A percentile compares a stretch with the other conserved stretches of the same genome.
Evolutionary conservation across 768 basidiomycete species (phyloP).

Genomic region (Auricularia auricula-judae): DNA sequence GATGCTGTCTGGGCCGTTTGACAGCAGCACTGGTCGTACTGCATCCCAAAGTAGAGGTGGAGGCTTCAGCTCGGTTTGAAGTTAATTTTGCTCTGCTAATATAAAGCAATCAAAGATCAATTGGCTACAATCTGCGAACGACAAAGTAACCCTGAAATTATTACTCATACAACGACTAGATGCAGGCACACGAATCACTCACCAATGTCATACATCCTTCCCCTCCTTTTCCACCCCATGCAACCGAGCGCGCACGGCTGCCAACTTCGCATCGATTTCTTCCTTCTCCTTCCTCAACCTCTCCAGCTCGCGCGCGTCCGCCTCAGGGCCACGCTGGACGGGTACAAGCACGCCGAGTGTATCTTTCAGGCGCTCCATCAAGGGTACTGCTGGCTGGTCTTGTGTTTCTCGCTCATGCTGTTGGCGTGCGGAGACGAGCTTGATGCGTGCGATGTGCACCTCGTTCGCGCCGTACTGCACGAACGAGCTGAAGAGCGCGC

Average conservation of each 20-base stretch:
- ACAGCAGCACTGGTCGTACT: too few species aligned
- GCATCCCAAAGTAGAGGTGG: too few species aligned
- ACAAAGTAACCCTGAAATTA: too few species aligned
- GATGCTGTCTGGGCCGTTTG: too few species aligned
- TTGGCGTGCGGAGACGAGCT: neutral
- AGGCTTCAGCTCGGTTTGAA: too few species aligned
- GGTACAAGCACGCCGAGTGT: neutral
- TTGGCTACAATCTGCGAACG: too few species aligned
- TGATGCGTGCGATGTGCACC: neutral
- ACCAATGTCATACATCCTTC: too few species aligned
- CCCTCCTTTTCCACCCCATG: neutral
- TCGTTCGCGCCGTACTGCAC: neutral
- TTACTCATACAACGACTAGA: too few species aligned
- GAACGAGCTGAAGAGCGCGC: neutral
- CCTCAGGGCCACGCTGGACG: neutral
- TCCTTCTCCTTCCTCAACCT: neutral
- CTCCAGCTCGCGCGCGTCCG: neutral
- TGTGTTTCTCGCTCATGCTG: neutral
- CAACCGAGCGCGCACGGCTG: neutral
- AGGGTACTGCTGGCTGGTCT: neutral
- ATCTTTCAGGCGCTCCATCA: neutral
- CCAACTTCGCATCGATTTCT: neutral
- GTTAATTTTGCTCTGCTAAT: too few species aligned
- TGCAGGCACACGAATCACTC: too few species aligned
- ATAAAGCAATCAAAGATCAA: too few species aligned